Evolutionary conservation across 2,329 filamentous ascomycete genomes (phyloP).

Genomic region (Fusarium verticillioides): DNA sequence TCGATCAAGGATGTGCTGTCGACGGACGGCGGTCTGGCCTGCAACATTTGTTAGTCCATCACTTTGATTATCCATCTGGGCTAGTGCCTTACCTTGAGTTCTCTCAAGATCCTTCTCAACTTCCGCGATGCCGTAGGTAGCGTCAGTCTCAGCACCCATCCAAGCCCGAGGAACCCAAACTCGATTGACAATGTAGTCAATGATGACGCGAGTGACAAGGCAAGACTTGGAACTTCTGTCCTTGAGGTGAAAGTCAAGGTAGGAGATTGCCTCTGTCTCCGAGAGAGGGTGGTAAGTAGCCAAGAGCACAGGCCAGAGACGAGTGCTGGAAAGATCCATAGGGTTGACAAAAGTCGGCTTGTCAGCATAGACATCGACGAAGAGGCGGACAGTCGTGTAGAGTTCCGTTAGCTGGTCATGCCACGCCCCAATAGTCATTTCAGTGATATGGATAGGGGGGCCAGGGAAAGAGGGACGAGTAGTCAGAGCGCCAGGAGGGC

Average conservation of each 20-base stretch:
- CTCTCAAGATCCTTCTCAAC: constrained; percentile 52
- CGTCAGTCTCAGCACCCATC: constrained; percentile 51
- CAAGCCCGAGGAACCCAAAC: constrained; percentile 55
- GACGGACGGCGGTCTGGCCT: constrained; percentile 51
- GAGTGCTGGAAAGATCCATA: constrained; percentile 45
- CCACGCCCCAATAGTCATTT: constrained; percentile 50
- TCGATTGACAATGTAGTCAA: constrained; percentile 56
- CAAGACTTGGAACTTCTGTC: constrained; percentile 55
- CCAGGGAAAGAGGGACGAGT: constrained; percentile 32
- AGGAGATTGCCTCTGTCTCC: constrained; percentile 53
- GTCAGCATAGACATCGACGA: constrained; percentile 51
- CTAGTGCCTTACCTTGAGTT: constrained; percentile 46
- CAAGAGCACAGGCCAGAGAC: constrained; percentile 52
- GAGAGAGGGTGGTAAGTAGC: constrained; percentile 53
- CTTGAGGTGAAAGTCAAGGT: constrained; percentile 55
- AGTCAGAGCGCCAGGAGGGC: constrained; percentile 29
- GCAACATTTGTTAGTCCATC: constrained; percentile 10
- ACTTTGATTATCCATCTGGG: too few species aligned
- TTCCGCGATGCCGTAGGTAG: constrained; percentile 50
- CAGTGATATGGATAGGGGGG: constrained; percentile 51
- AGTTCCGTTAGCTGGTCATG: constrained; percentile 52
- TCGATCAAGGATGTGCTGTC: constrained; percentile 55
- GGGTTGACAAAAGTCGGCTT: constrained; percentile 46
- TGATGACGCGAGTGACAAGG: constrained; percentile 55
- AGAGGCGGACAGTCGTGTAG: constrained; percentile 50